A percentile compares a stretch with the other conserved stretches of the same genome.
Evolutionary conservation across 768 basidiomycete species (phyloP).

Genomic region (Boletus barrowsii): DNA sequence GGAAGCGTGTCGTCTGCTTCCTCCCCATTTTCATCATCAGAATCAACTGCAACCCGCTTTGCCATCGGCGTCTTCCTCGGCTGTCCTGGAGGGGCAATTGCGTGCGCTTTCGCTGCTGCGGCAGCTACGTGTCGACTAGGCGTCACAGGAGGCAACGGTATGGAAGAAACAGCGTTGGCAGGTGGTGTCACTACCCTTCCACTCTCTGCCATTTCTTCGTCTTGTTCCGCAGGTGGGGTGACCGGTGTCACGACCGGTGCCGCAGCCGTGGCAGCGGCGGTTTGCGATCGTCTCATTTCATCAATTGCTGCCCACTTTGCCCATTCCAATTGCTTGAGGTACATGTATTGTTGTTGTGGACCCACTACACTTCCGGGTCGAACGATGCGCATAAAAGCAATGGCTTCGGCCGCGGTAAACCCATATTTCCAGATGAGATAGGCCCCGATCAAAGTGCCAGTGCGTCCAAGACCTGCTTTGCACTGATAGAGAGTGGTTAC

Average conservation of each 20-base stretch:
- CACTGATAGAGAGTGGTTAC: conserved; percentile 51
- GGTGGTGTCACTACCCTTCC: conserved; percentile 37
- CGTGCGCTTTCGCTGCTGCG: conserved; percentile 66
- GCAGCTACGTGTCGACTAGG: conserved; percentile 73
- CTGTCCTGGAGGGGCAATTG: conserved; percentile 76
- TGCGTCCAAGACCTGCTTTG: conserved; percentile 94
- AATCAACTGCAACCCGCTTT: conserved; percentile 67
- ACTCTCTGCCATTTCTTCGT: conserved; percentile 55
- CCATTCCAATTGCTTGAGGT: conserved; percentile 93
- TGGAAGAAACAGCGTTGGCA: conserved; percentile 14
- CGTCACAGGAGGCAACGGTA: conserved; percentile 67
- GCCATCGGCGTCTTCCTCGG: conserved; percentile 84
- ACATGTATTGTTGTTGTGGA: conserved; percentile 92
- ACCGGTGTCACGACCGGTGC: conserved; percentile 64
- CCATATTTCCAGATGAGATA: conserved; percentile 99
- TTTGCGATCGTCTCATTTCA: conserved; percentile 54
- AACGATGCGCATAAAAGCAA: conserved; percentile 97
- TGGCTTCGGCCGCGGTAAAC: conserved; percentile 93
- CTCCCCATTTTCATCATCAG: conserved; percentile 58
- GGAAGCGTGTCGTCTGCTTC: conserved; percentile 64
- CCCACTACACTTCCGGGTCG: conserved; percentile 93
- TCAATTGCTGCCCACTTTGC: conserved; percentile 89
- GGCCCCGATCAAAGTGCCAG: conserved; percentile 95
- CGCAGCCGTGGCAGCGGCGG: conserved; percentile 38
- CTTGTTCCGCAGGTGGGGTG: conserved; percentile 76